Evolutionary conservation across 805 yeast genomes (phyloP).

Genomic region (Torulaspora microellipsoides): DNA sequence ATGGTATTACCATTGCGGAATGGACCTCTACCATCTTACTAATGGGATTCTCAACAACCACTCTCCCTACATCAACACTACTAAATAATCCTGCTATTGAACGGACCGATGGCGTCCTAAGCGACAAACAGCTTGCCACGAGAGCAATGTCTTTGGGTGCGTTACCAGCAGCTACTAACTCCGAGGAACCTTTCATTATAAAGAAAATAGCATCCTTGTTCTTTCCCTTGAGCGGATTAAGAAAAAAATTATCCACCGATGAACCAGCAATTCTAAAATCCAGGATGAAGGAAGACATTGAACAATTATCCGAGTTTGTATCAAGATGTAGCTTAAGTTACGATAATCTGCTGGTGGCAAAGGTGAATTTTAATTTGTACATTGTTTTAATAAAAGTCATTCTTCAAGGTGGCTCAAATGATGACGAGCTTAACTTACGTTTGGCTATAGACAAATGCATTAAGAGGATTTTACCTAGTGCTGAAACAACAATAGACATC

Average conservation of each 20-base stretch:
- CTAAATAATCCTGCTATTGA: conserved; percentile 12
- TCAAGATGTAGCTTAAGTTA: conserved; percentile 43
- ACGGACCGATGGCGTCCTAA: conserved; percentile 1
- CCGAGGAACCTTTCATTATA: not conserved
- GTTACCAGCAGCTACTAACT: conserved; percentile 15
- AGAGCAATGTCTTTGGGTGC: conserved; percentile 15
- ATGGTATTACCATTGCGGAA: conserved; percentile 33
- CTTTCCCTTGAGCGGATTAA: not conserved
- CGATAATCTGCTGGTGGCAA: conserved; percentile 46
- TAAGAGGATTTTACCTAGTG: conserved; percentile 18
- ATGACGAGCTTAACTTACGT: conserved; percentile 57
- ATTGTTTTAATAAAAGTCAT: conserved; percentile 51
- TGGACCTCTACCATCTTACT: conserved; percentile 35
- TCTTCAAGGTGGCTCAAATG: conserved; percentile 68
- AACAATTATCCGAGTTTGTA: conserved; percentile 48
- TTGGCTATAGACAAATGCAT: conserved; percentile 29
- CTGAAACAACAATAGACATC: conserved; percentile 34
- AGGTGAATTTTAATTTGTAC: conserved; percentile 57
- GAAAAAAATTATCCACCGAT: conserved; percentile 1
- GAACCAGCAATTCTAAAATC: conserved; percentile 31
- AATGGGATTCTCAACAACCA: conserved; percentile 33
- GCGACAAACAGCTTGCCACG: not conserved
- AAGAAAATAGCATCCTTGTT: not conserved
- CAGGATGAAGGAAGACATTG: conserved; percentile 44
- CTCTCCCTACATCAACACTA: conserved; percentile 23